These are phyloP conservation scores for Globisporangium viniferum DNA, from an alignment of 352 stramenopile species.

Conservation along the genomic window DNA sequence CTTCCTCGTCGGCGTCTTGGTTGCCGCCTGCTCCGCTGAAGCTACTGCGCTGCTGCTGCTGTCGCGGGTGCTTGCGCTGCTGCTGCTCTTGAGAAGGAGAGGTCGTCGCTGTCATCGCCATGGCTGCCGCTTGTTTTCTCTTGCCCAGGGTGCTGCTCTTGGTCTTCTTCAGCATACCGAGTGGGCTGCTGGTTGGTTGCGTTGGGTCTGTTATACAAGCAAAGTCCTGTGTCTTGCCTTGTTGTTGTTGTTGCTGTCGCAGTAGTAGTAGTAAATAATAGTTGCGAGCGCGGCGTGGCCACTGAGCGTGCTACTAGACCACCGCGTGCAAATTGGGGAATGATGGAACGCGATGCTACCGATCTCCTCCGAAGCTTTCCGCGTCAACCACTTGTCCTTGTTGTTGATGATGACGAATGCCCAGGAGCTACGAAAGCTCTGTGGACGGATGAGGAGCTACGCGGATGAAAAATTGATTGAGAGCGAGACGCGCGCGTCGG, in stretches of 20 bases:
- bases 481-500: slow-evolving; percentile 4
- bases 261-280: slow-evolving; percentile 10
- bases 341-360: not conserved
- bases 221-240: not conserved
- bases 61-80: not conserved
- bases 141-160: slow-evolving; percentile 8
- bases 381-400: not conserved
- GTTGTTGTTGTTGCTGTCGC: not conserved
- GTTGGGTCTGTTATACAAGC: not conserved
- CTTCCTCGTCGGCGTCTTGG: not conserved
- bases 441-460: not conserved
- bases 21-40: not conserved
- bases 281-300: slow-evolving; percentile 3
- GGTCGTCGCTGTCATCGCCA: not conserved
- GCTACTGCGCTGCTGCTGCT: not conserved
- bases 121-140: not conserved
- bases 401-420: not conserved
- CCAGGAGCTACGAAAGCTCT: not conserved
- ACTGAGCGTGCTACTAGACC: not conserved
- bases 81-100: not conserved
- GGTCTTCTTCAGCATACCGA: not conserved
- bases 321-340: slow-evolving; percentile 3
- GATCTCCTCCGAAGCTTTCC: not conserved
- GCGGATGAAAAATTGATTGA: slow-evolving; percentile 1
- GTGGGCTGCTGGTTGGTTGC: not conserved